Percentiles rank a stretch among this genome's conserved stretches.
These are phyloP conservation scores for Leishmania lainsoni DNA, from an alignment of 208 protist species.

Conservation along the genomic window DNA sequence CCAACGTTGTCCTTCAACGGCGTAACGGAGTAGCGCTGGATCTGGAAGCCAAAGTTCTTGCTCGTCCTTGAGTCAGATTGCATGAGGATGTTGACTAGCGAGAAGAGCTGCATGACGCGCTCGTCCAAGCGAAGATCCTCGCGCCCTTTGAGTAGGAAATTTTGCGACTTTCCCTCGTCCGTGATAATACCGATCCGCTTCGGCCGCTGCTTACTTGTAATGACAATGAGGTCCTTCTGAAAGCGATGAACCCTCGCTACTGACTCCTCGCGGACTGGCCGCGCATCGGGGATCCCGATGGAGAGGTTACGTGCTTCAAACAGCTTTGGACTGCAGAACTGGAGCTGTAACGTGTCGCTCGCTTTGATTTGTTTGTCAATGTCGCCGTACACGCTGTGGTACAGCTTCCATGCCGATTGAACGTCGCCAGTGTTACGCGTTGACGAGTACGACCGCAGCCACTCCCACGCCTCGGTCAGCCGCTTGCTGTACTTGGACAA, in stretches of 20 bases:
- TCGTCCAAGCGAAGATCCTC: slow-evolving; percentile 99
- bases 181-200: slow-evolving; percentile 96
- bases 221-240: slow-evolving; percentile 91
- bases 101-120: slow-evolving; percentile 99
- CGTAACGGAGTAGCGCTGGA: slow-evolving; percentile 97
- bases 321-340: slow-evolving; percentile 85
- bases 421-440: slow-evolving; percentile 69
- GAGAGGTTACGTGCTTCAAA: slow-evolving; percentile 77
- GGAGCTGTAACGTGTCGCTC: slow-evolving; percentile 52
- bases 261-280: slow-evolving; percentile 74
- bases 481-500: slow-evolving; percentile 59
- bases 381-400: slow-evolving; percentile 76
- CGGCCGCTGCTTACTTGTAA: slow-evolving; percentile 99
- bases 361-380: slow-evolving; percentile 80
- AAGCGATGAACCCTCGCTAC: slow-evolving; percentile 95
- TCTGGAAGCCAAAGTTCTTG: slow-evolving; percentile 89
- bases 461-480: slow-evolving; percentile 71
- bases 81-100: slow-evolving; percentile 99
- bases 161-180: slow-evolving; percentile 95
- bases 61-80: slow-evolving; percentile 78
- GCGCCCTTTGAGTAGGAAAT: slow-evolving; percentile 98
- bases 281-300: slow-evolving; percentile 84
- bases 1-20: slow-evolving; percentile 98
- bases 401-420: slow-evolving; percentile 87
- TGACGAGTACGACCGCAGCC: slow-evolving; percentile 63